A percentile compares a stretch with the other conserved stretches of the same genome.
Evolutionary conservation across 1,284 basidiomycete genomes (phyloP).

Genomic region (Cystobasidium sp.): DNA sequence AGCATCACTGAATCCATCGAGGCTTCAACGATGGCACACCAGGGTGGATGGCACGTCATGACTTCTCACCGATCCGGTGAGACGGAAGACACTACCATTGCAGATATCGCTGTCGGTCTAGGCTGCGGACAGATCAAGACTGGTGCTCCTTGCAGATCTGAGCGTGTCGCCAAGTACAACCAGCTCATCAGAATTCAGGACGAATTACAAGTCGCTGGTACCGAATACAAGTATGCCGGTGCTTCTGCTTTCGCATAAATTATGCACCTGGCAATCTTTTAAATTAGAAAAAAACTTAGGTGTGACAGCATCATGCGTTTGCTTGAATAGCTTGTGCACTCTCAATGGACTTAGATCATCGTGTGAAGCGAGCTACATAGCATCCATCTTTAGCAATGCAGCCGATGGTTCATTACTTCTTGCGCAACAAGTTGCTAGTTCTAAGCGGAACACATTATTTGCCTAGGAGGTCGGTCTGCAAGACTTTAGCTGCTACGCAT

Average conservation of each 20-base stretch:
- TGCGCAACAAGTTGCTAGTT: too few species aligned
- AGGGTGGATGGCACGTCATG: slow-evolving; percentile 68
- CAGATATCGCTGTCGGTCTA: slow-evolving; percentile 93
- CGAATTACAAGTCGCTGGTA: slow-evolving; percentile 50
- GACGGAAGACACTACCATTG: slow-evolving; percentile 76
- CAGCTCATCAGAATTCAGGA: slow-evolving; percentile 53
- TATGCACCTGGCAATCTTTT: neutral
- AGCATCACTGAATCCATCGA: slow-evolving; percentile 97
- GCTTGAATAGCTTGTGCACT: too few species aligned
- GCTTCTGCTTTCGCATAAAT: slow-evolving; percentile 67
- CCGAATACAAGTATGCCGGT: slow-evolving; percentile 39
- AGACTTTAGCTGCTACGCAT: too few species aligned
- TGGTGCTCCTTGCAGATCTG: slow-evolving; percentile 76
- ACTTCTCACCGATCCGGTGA: slow-evolving; percentile 98
- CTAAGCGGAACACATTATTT: too few species aligned
- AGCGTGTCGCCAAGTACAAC: slow-evolving; percentile 56
- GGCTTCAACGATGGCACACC: slow-evolving; percentile 65
- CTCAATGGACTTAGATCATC: too few species aligned
- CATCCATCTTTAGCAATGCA: too few species aligned
- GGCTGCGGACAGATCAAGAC: slow-evolving; percentile 96
- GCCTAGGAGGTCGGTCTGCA: too few species aligned
- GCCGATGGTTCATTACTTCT: too few species aligned
- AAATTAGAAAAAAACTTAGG: neutral
- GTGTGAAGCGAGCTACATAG: too few species aligned
- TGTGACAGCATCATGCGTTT: too few species aligned